phyloP scores from a whole-genome alignment of 352 stramenopile genomes.

The Globisporangium sylvaticum region DNA sequence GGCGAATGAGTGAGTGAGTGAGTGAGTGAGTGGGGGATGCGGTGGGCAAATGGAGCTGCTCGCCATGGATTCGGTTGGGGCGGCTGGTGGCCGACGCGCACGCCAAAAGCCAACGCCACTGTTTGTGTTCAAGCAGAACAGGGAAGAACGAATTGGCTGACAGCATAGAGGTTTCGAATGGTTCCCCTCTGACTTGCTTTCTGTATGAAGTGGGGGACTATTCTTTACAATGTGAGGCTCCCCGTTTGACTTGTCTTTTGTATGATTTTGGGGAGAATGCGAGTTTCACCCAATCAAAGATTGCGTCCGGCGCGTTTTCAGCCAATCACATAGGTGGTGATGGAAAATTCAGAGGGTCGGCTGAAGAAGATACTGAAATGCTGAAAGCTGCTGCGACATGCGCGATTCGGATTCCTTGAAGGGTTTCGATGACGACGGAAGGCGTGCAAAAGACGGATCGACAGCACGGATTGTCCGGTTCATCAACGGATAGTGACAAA shows the following conservation, averaged over 20 bases:
- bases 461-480: not conserved
- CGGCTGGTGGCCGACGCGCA: not conserved
- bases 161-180: too few species aligned
- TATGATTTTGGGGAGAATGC: too few species aligned
- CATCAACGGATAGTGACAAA: not conserved
- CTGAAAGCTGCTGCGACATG: conserved; percentile 4
- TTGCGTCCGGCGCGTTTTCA: not conserved
- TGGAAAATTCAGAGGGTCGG: not conserved
- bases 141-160: not conserved
- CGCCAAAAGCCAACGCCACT: not conserved
- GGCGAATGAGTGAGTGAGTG: conserved; percentile 1
- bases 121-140: conserved; percentile 1
- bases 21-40: not conserved
- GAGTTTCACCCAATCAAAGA: too few species aligned
- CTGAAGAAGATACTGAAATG: not conserved
- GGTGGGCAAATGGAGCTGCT: not conserved
- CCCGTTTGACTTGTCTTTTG: too few species aligned
- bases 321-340: too few species aligned
- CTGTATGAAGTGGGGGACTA: too few species aligned
- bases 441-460: not conserved
- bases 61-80: not conserved
- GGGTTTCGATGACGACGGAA: not conserved
- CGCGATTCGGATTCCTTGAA: not conserved
- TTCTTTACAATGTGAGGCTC: too few species aligned
- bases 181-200: too few species aligned